Evolutionary conservation across 306 rosid genomes (phyloP), one percentile per base, ranked within the genome.

Genomic region (Biancaea sappan): DNA sequence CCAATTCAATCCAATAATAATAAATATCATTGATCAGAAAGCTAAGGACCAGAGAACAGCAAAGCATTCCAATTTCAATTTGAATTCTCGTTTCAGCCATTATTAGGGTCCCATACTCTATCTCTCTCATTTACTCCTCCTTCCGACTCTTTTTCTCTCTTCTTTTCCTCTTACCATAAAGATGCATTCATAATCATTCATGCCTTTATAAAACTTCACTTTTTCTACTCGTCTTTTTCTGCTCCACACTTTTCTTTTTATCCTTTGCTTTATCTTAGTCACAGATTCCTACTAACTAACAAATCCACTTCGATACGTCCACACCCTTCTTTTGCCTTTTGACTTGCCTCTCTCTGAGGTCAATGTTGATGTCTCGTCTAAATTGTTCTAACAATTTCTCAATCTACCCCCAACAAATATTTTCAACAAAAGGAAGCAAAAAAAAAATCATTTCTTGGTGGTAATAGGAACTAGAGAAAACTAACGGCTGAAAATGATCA

Each of bases 201-300:
- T 56, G 51, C 53, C 71, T 71, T 51, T 69, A 51, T 52, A 40
- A 52, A 51, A 72, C 18, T 18, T 62, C 9, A 2, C 56, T 18
- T 50, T 18, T 50, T 50, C 56, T 6, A 5, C 24, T 0, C 78
- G 44, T 41, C 64, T 72, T 83, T 65, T 34, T 54, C 57, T 46
- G 19, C 51, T 16, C 21, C n/a, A n/a, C n/a, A n/a, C n/a, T n/a
- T 35, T 35, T 40, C 1, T 4, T 4, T 6, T 11, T 26, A 5
- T 72, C 29, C 57, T 53, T 32, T 46, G 52, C 48, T 31, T 3
- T 44, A 25, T 12, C 26, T 31, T 25, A 66, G 28, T 4, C 76
- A 50, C 10, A 43, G 7, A 70, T 63, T 62, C 54, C 41, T 63
- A 31, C 11, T 74, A 1, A 46, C 16, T 15, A 46, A 11, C 46